These are phyloP conservation scores for Lupinus albus DNA, from an alignment of 306 rosid species.

Conservation along the genomic window DNA sequence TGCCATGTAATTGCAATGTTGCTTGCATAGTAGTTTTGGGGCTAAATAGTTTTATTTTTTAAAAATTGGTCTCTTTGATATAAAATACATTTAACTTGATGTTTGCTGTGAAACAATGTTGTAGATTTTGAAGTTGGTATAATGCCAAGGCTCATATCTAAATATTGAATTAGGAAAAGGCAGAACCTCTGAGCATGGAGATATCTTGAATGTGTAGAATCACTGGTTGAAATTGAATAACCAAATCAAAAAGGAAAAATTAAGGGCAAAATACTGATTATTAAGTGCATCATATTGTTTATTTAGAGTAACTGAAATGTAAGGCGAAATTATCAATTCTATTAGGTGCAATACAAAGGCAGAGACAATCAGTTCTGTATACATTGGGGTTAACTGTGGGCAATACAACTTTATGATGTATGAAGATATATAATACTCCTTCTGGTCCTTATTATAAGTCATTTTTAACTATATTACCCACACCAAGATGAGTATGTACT, in stretches of 20 bases:
- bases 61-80: not conserved
- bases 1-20: not conserved
- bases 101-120: not conserved
- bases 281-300: conserved; percentile 1
- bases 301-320: not conserved
- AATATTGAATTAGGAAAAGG: not conserved
- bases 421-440: not conserved
- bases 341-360: not conserved
- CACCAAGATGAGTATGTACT: too few species aligned
- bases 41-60: not conserved
- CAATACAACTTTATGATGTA: not conserved
- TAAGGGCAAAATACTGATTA: not conserved
- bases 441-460: too few species aligned
- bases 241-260: not conserved
- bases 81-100: conserved; percentile 6
- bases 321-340: not conserved
- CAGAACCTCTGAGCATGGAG: not conserved
- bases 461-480: too few species aligned
- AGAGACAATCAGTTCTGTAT: not conserved
- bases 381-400: not conserved
- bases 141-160: not conserved
- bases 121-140: not conserved
- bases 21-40: not conserved
- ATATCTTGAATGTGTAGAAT: not conserved
- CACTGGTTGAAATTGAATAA: conserved; percentile 1